Evolutionary conservation across 2,329 filamentous ascomycete species (phyloP).

Genomic region (Endoconidiophora laricicola): DNA sequence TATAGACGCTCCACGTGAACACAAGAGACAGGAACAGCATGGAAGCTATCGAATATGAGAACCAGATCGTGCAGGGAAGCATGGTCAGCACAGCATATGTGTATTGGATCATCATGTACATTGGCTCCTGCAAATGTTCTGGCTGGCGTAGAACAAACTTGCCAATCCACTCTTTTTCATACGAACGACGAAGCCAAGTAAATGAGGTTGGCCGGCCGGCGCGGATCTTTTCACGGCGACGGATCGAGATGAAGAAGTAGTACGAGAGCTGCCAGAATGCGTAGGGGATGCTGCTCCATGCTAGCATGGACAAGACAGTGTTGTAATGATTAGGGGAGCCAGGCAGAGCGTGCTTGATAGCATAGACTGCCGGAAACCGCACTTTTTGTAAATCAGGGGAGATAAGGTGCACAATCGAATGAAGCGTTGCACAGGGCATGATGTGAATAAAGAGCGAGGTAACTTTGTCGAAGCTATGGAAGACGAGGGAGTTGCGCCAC

Average conservation of each 20-base stretch:
- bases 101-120: constrained; percentile 96
- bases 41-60: constrained; percentile 71
- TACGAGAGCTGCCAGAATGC: constrained; percentile 83
- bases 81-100: constrained; percentile 80
- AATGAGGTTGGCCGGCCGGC: constrained; percentile 92
- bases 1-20: constrained; percentile 93
- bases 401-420: constrained; percentile 78
- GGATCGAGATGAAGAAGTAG: constrained; percentile 88
- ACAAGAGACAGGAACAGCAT: constrained; percentile 59
- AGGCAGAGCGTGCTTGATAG: constrained; percentile 52
- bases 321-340: constrained; percentile 68
- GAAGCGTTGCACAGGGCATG: constrained; percentile 89
- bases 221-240: constrained; percentile 87
- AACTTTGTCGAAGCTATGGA: constrained; percentile 96
- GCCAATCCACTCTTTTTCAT: constrained; percentile 78
- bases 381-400: constrained; percentile 44
- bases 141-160: constrained; percentile 69
- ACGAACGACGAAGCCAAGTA: constrained; percentile 88
- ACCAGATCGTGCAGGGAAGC: constrained; percentile 89
- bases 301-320: constrained; percentile 64
- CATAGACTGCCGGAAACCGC: constrained; percentile 72
- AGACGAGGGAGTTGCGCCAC: constrained; percentile 98
- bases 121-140: constrained; percentile 58
- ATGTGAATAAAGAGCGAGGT: constrained; percentile 98
- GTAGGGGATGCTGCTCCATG: constrained; percentile 90